Base-by-base conservation (phyloP, 2,329 filamentous ascomycete species). In the Trichophyton mentagrophytes region DNA sequence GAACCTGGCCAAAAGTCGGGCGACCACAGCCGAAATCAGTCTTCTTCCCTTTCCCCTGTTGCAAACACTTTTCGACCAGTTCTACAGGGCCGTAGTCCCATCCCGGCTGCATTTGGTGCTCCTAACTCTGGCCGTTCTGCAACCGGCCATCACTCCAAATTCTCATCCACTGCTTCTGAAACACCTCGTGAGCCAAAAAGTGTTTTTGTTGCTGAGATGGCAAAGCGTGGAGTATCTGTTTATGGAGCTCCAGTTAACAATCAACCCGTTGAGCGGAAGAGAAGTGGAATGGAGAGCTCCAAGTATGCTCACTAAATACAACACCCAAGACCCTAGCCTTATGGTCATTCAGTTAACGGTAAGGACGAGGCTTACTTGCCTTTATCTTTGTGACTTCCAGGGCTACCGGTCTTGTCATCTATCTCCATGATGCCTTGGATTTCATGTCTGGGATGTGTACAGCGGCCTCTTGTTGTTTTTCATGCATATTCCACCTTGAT, bases 141-240 rank as follows among this genome's bases (percentile, higher is more conserved):
- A 17, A 13, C 56, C 56, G 38, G 22, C 25, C 44, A 59, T 17
- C 57, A 59, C 30, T 59, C 57, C 11, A 46, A 13, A 20, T 44
- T 59, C 13, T 33, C 57, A 42, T 57, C 55, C 3, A 44, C 22
- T 13, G 36, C 22, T 25, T 11, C 51, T 20, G 20, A 33, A n/a
- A 13, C 13, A 33, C 27, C 33, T 17, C n/a, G 22, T 53, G 53
- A 38, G n/a, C 38, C 17, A 7, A 27, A 33, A 3, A 58, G 15
- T 20, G 25, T 40, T 40, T 62, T 62, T 46, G 59, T 44, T 38
- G 11, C 22, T 13, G 55, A 49, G 25, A 61, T 62, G 61, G 59
- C 51, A 49, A 61, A 59, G 46, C 59, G 55, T 58, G 55, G 59
- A n/a, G 55, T 62, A 17, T 58, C 30, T 6, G 59, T 58, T 36